Percentiles rank a stretch among this genome's conserved stretches.
Evolutionary conservation across 371 early-diverging fungal species (phyloP).

Genomic region (Mucor racemosus): DNA sequence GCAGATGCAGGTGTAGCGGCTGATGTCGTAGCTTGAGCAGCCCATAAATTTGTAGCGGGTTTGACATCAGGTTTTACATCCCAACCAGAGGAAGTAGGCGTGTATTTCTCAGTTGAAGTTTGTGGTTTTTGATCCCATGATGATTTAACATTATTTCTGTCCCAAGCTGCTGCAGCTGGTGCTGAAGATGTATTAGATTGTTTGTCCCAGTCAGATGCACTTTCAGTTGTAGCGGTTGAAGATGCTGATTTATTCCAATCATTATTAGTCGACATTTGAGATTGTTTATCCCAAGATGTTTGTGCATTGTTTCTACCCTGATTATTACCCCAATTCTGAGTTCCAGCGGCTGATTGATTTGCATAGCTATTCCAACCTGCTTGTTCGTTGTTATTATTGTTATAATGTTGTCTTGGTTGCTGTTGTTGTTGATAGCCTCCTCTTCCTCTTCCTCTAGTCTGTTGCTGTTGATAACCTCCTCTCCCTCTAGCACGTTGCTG

Average conservation of each 20-base stretch:
- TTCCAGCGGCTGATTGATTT: neutral
- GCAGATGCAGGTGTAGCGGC: neutral
- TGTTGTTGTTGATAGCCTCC: slow-evolving; percentile 5
- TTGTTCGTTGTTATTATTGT: neutral
- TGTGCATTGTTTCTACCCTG: too few relatives aligned
- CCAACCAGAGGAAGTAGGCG: neutral
- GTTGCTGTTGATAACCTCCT: neutral
- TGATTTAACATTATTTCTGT: neutral
- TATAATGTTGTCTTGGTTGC: neutral
- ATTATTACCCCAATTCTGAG: too few relatives aligned
- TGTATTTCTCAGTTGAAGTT: neutral
- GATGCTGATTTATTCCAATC: too few relatives aligned
- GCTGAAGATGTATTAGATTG: neutral
- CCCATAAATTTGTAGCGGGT: neutral
- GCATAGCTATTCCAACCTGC: neutral
- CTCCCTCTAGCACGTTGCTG: neutral
- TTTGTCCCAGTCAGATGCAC: too few relatives aligned
- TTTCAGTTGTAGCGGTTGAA: too few relatives aligned
- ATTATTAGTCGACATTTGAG: neutral
- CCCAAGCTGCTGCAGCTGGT: neutral
- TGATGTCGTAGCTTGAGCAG: neutral
- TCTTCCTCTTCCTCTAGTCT: neutral
- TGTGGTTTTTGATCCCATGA: neutral
- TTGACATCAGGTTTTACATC: neutral
- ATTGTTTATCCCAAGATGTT: neutral